Percentiles rank a stretch among this genome's conserved stretches.
These are phyloP conservation scores for Cryphonectria radicalis DNA, from an alignment of 2,329 filamentous ascomycete genomes.

Conservation along the genomic window DNA sequence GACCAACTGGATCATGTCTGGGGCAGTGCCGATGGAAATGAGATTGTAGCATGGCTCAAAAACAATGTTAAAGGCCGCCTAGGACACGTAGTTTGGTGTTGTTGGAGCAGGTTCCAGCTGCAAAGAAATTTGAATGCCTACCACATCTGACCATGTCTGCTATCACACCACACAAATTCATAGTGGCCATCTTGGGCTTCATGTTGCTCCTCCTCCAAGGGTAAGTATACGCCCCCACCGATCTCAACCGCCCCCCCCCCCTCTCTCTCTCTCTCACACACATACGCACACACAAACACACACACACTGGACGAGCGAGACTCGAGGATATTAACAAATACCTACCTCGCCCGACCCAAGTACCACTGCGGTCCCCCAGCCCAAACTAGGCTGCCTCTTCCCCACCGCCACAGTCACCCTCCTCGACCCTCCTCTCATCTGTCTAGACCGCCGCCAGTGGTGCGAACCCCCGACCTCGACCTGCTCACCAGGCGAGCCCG, in stretches of 20 bases:
- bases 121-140: background rate
- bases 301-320: background rate
- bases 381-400: background rate
- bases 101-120: background rate
- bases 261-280: background rate
- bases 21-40: background rate
- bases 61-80: background rate
- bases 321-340: too few relatives aligned
- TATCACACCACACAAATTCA: background rate
- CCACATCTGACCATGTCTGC: background rate
- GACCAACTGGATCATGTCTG: background rate
- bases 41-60: background rate
- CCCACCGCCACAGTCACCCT: constrained; percentile 10
- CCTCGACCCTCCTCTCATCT: background rate
- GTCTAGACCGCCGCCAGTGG: background rate
- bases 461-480: background rate
- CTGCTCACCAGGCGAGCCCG: constrained; percentile 13
- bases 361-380: background rate
- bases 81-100: background rate
- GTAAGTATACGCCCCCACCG: background rate
- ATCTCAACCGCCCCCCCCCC: background rate
- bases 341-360: background rate
- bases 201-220: background rate
- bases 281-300: too few relatives aligned
- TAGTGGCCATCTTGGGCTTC: background rate